phyloP scores from a whole-genome alignment of 2,329 filamentous ascomycete genomes.

The Pestalotiopsis fici region DNA sequence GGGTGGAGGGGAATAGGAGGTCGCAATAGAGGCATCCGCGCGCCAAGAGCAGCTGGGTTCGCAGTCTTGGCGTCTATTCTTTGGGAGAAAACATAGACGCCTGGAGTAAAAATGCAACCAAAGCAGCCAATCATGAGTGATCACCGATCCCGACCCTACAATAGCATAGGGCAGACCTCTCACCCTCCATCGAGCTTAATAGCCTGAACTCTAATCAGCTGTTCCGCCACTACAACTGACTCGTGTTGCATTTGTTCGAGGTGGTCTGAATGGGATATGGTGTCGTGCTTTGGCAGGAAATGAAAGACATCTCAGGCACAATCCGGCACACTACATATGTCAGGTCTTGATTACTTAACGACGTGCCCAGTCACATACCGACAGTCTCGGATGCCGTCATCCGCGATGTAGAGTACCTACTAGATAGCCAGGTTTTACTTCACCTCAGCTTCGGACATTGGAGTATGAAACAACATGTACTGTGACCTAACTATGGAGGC shows the following conservation, averaged over 20 bases:
- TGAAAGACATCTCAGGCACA: no score
- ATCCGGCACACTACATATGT: no score
- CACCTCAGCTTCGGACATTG: no score
- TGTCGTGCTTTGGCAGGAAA: no score
- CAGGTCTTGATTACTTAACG: no score
- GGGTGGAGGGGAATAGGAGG: not conserved
- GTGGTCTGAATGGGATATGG: not conserved
- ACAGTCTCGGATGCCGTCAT: no score
- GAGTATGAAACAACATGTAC: no score
- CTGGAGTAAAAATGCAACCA: not conserved
- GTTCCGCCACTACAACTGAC: not conserved
- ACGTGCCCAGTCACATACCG: no score
- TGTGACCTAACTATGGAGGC: no score
- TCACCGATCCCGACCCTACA: not conserved
- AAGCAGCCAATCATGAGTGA: not conserved
- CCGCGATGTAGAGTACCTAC: no score
- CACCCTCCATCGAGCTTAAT: not conserved
- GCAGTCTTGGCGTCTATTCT: not conserved
- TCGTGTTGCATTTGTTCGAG: not conserved
- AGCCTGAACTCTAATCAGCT: not conserved
- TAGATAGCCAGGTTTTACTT: no score
- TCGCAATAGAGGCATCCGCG: not conserved
- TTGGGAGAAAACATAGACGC: not conserved
- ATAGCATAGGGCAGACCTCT: not conserved
- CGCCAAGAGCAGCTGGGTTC: not conserved